Evolutionary conservation across 2,329 filamentous ascomycete genomes (phyloP).

Genomic region (Moelleriella libera): DNA sequence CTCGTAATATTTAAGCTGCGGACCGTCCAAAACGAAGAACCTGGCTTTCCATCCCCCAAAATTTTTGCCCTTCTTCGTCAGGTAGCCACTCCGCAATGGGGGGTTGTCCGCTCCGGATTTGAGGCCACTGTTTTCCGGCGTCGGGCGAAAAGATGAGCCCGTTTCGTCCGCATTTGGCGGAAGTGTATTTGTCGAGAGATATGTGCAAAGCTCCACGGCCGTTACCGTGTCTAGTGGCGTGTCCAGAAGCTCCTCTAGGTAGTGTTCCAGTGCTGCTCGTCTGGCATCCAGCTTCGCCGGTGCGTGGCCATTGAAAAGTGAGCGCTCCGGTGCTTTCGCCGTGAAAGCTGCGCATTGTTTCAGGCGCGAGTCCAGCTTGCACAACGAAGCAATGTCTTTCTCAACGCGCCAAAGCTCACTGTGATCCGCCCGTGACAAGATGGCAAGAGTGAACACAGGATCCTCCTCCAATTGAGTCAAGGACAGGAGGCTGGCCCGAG

Average conservation of each 20-base stretch:
- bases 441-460: constrained; percentile 80
- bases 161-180: constrained; percentile 47
- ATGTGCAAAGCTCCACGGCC: constrained; percentile 72
- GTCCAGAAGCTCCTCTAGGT: constrained; percentile 75
- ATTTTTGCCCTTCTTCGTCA: constrained; percentile 95
- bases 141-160: constrained; percentile 10
- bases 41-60: constrained; percentile 96
- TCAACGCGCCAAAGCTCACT: constrained; percentile 87
- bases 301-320: constrained; percentile 81
- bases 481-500: constrained; percentile 69
- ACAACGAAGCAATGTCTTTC: constrained; percentile 72
- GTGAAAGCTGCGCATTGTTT: constrained; percentile 60
- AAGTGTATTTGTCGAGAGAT: constrained; percentile 58
- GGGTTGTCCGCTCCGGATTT: constrained; percentile 46
- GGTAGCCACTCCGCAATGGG: constrained; percentile 70
- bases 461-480: constrained; percentile 76
- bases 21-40: constrained; percentile 46
- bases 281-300: constrained; percentile 87
- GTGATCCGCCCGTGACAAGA: constrained; percentile 63
- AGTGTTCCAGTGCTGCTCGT: constrained; percentile 64
- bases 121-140: constrained; percentile 15
- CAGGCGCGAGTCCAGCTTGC: constrained; percentile 68
- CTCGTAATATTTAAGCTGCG: constrained; percentile 75
- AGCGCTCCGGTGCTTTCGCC: constrained; percentile 68
- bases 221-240: constrained; percentile 65